phyloP scores from a whole-genome alignment of 257 asterid species.

The Ballota nigra region DNA sequence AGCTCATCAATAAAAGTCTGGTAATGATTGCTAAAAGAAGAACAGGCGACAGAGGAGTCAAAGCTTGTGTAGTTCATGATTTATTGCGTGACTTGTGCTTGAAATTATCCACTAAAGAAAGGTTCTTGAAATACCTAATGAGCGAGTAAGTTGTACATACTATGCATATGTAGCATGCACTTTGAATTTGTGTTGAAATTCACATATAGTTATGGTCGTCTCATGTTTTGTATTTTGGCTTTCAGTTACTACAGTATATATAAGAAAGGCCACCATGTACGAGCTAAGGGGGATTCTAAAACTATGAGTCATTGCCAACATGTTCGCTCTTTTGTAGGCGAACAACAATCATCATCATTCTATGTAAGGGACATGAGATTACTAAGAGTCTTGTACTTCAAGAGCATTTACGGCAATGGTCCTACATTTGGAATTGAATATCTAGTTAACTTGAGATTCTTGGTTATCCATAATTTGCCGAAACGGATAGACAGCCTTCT shows the following conservation, averaged over 20 bases:
- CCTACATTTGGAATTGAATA: slow-evolving; percentile 12
- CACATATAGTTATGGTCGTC: background rate
- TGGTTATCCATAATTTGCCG: background rate
- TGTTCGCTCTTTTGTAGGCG: background rate
- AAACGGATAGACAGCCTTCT: slow-evolving; percentile 7
- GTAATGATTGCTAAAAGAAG: too few relatives aligned
- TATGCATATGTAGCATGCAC: too few relatives aligned
- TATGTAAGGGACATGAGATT: slow-evolving; percentile 3
- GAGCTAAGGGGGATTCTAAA: background rate
- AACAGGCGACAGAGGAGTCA: too few relatives aligned
- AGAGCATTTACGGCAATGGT: background rate
- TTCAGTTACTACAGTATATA: background rate
- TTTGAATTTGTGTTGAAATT: too few relatives aligned
- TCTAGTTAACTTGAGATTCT: slow-evolving; percentile 21
- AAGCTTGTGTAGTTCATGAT: too few relatives aligned
- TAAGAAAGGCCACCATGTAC: background rate
- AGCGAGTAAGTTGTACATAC: too few relatives aligned
- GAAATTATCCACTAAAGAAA: too few relatives aligned
- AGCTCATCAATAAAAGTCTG: too few relatives aligned
- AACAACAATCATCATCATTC: background rate
- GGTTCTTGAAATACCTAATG: too few relatives aligned
- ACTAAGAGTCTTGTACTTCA: background rate
- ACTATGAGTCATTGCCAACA: background rate
- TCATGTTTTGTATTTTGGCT: background rate
- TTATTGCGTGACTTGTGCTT: too few relatives aligned